Percentiles rank a stretch among this genome's conserved stretches.
These are phyloP conservation scores for Neurospora sp. DNA, from an alignment of 495 filamentous ascomycete genomes.

Conservation along the genomic window DNA sequence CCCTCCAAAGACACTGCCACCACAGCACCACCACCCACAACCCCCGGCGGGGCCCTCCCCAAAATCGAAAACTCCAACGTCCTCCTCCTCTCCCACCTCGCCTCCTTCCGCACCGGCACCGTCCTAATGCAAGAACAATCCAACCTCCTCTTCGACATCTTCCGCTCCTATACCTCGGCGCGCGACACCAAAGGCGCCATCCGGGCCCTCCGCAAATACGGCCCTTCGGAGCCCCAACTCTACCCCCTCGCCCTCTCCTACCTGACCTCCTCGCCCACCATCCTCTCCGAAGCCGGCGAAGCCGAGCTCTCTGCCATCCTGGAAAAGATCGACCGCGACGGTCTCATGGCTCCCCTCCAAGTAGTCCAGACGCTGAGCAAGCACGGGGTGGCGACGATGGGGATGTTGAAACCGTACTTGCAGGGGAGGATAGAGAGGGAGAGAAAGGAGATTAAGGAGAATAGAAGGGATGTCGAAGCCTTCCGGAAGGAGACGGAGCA, in stretches of 20 bases:
- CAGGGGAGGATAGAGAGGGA: constrained; percentile 81
- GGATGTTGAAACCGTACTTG: constrained; percentile 90
- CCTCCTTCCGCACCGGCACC: constrained; percentile 81
- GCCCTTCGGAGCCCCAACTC: constrained; percentile 80
- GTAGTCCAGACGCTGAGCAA: constrained; percentile 78
- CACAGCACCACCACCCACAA: not conserved
- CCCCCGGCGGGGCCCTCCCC: not conserved
- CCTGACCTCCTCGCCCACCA: constrained; percentile 72
- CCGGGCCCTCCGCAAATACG: constrained; percentile 81
- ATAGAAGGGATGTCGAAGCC: constrained; percentile 69
- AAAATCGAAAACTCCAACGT: constrained; percentile 87
- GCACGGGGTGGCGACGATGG: constrained; percentile 76
- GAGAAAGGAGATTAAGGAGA: constrained; percentile 70
- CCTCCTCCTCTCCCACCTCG: constrained; percentile 82
- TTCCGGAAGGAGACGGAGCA: constrained; percentile 78
- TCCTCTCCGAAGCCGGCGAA: constrained; percentile 77
- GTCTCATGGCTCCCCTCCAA: constrained; percentile 90
- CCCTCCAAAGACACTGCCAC: constrained; percentile 2
- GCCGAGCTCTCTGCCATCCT: constrained; percentile 73
- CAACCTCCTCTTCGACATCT: constrained; percentile 87
- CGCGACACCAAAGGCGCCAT: constrained; percentile 88
- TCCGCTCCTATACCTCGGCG: constrained; percentile 89
- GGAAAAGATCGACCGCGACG: constrained; percentile 76
- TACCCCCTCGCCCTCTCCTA: constrained; percentile 91
- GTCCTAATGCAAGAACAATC: constrained; percentile 89